Evolutionary conservation across 441 rosid genomes (phyloP), one percentile per base, ranked within the genome.

Genomic region (Croton setiger): DNA sequence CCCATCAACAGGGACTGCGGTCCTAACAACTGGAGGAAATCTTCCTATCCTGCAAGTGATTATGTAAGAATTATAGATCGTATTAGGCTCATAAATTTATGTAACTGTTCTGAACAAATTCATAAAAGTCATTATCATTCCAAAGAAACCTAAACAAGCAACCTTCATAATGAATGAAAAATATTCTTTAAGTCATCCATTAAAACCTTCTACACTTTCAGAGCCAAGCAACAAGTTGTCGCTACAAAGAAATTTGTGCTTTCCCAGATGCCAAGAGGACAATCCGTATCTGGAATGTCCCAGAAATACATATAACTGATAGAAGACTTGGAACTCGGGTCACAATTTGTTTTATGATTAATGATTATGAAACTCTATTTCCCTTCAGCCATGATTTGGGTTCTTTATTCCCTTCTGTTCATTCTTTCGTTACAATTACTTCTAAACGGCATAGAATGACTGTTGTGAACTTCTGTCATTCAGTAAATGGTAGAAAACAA

Each of bases 1-100:
- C 70, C 97, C 98, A 79, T 93, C 97, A 61, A 93, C 97, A 13
- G 98, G 96, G 20, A 90, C 98, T 61, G 98, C 98, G 33, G 94
- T 90, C 79, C 88, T 88, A 71, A 93, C 97, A 71, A 90, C 86
- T 0, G 98, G 94, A 10, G 97, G 97, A 84, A 75, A 85, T 69
- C 98, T 83, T 79, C 92, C 91, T 27, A 86, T 64, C 85, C 98
- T 93, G 79, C 76, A 77, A 69, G 70, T 75, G 66, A 48, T 4
- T 31, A 53, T 13, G 55, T 47, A 57, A 57, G 20, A 7, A 74
- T 45, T 12, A 69, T 49, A 15, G 8, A 55, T 18, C 7, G 0
- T 13, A 55, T 55, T 12, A 6, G 15, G 37, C 36, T 10, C 33
- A 8, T 18, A 54, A 54, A 21, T 20, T 20, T 54, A 9, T 0